phyloP scores from a whole-genome alignment of 345 rosid genomes.

The Gossypium thurberi region DNA sequence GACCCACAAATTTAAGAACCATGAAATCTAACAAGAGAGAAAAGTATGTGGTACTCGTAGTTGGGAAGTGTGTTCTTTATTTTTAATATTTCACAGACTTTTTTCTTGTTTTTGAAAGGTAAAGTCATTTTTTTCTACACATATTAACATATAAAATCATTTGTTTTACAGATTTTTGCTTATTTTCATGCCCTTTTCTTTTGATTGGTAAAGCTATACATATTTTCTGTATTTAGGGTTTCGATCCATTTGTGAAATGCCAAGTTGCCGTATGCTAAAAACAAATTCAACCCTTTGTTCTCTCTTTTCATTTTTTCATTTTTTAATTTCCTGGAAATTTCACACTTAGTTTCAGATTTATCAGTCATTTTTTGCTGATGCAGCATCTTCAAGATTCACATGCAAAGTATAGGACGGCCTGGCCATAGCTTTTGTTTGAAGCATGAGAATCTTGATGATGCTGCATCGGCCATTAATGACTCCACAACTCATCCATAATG shows the following conservation, averaged over 20 bases:
- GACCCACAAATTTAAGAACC: background rate
- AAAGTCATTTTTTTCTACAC: background rate
- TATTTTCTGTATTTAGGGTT: too few relatives aligned
- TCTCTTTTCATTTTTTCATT: background rate
- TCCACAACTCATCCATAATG: background rate
- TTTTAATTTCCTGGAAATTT: background rate
- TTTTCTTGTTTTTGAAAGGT: background rate
- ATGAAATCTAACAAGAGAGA: background rate
- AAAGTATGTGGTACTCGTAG: background rate
- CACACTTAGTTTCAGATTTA: background rate
- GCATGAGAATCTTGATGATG: slow-evolving; percentile 81
- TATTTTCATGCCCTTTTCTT: background rate
- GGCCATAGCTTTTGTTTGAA: background rate
- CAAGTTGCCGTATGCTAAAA: background rate
- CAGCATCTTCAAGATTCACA: slow-evolving; percentile 74
- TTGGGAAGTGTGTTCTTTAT: slow-evolving; percentile 2
- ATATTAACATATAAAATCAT: background rate
- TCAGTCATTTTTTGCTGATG: slow-evolving; percentile 54
- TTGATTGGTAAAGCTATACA: background rate
- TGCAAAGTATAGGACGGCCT: slow-evolving; percentile 22
- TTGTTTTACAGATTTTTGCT: background rate
- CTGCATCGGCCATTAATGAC: slow-evolving; percentile 68
- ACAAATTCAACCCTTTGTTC: background rate
- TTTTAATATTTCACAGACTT: background rate
- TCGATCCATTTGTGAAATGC: slow-evolving; percentile 6